These are phyloP conservation scores for Camelina hispida DNA, from an alignment of 345 rosid genomes.

Conservation along the genomic window DNA sequence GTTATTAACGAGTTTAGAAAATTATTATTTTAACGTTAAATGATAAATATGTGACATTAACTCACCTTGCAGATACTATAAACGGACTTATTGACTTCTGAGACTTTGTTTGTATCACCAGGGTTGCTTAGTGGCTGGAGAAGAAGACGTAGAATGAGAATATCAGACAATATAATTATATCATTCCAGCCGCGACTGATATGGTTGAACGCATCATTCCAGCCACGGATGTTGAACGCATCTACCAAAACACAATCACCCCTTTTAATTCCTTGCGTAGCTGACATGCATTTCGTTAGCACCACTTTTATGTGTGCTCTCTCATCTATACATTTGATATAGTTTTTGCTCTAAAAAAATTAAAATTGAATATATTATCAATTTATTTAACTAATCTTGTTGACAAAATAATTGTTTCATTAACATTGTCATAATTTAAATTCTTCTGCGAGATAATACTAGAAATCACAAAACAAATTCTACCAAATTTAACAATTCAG, in stretches of 20 bases:
- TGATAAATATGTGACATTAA: background rate
- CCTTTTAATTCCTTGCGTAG: background rate
- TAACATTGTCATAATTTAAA: too few species aligned
- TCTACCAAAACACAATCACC: background rate
- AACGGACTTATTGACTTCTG: background rate
- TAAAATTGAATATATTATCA: background rate
- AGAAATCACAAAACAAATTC: too few species aligned
- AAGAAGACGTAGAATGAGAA: background rate
- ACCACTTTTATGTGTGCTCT: background rate
- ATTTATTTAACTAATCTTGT: too few species aligned
- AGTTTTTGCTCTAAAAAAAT: background rate
- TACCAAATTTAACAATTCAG: too few species aligned
- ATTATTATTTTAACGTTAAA: background rate
- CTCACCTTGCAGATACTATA: background rate
- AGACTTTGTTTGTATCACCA: background rate
- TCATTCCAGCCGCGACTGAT: background rate
- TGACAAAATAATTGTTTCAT: background rate
- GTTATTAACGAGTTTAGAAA: background rate
- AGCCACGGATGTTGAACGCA: background rate
- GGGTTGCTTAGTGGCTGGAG: conserved; percentile 3
- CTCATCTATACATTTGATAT: background rate
- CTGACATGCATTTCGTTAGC: background rate
- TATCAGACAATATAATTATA: background rate
- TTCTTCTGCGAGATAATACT: too few species aligned
- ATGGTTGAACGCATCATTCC: background rate